A percentile compares a stretch with the other conserved stretches of the same genome.
Evolutionary conservation across 768 basidiomycete genomes (phyloP).

Genomic region (Lactarius sp.): DNA sequence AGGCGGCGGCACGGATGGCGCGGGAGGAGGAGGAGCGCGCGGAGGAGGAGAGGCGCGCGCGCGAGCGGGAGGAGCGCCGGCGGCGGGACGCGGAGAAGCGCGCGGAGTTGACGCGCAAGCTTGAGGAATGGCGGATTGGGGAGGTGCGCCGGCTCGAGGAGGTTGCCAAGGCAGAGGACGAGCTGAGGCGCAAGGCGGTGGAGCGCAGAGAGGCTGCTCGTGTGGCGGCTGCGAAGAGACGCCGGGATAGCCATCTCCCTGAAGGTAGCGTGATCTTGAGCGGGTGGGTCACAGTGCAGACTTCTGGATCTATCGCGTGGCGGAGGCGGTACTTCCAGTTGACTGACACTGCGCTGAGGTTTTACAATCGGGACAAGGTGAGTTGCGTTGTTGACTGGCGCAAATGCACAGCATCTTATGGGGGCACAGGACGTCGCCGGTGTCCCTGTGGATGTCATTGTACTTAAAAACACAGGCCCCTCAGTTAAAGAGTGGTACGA

Average conservation of each 20-base stretch:
- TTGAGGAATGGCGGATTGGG: constrained; percentile 16
- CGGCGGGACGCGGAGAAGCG: constrained; percentile 18
- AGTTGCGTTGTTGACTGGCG: background rate
- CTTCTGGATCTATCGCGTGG: constrained; percentile 18
- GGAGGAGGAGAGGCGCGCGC: constrained; percentile 10
- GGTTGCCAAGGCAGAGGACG: constrained; percentile 9
- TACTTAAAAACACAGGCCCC: background rate
- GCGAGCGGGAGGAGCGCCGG: constrained; percentile 16
- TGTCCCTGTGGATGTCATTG: constrained; percentile 14
- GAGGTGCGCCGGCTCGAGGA: constrained; percentile 11
- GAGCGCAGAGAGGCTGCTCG: constrained; percentile 15
- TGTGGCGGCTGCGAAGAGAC: constrained; percentile 11
- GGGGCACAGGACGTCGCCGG: constrained; percentile 6
- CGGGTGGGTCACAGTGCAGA: constrained; percentile 25
- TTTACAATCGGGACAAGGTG: constrained; percentile 19
- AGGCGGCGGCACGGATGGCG: constrained; percentile 2
- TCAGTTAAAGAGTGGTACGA: constrained; percentile 22
- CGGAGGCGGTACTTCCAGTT: constrained; percentile 25
- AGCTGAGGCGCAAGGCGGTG: constrained; percentile 11
- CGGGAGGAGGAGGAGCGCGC: constrained; percentile 15
- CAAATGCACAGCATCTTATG: background rate
- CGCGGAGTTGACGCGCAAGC: background rate
- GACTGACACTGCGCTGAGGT: constrained; percentile 9
- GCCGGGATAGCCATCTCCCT: constrained; percentile 11
- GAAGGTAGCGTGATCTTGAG: constrained; percentile 11